These are phyloP conservation scores for Phaffomyces thermotolerans DNA, from an alignment of 805 yeast genomes.

Conservation along the genomic window DNA sequence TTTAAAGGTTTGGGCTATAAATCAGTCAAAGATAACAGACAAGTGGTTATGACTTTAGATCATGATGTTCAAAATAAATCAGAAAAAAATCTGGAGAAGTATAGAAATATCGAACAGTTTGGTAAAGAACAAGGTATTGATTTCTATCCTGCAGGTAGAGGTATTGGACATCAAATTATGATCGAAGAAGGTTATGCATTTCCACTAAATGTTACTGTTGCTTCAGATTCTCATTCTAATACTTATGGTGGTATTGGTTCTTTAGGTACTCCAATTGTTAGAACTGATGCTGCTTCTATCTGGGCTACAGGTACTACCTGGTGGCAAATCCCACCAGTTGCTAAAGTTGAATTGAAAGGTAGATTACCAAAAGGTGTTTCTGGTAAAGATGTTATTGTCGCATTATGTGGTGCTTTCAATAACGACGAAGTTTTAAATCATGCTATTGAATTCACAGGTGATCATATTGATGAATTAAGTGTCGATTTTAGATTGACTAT, in stretches of 20 bases:
- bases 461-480: constrained; percentile 59
- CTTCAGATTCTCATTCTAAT: constrained; percentile 96
- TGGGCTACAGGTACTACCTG: constrained; percentile 99
- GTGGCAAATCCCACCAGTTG: constrained; percentile 99
- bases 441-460: constrained; percentile 91
- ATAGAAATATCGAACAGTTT: constrained; percentile 79
- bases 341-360: constrained; percentile 82
- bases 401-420: constrained; percentile 89
- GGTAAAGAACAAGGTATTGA: constrained; percentile 89
- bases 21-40: constrained; percentile 74
- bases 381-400: constrained; percentile 96
- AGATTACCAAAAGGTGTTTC: constrained; percentile 78
- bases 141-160: constrained; percentile 98
- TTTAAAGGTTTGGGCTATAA: constrained; percentile 93
- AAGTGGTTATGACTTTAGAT: constrained; percentile 92
- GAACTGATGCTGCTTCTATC: constrained; percentile 98
- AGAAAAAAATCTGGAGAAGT: constrained; percentile 83
- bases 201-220: constrained; percentile 88
- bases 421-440: constrained; percentile 89
- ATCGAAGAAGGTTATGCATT: constrained; percentile 98
- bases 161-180: constrained; percentile 99
- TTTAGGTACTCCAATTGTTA: constrained; percentile 93
- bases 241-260: constrained; percentile 97
- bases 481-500: constrained; percentile 85
- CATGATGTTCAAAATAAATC: constrained; percentile 95